Percentiles rank a stretch among this genome's conserved stretches.
Evolutionary conservation across 805 yeast genomes (phyloP).

Genomic region (Barnettozyma californica): DNA sequence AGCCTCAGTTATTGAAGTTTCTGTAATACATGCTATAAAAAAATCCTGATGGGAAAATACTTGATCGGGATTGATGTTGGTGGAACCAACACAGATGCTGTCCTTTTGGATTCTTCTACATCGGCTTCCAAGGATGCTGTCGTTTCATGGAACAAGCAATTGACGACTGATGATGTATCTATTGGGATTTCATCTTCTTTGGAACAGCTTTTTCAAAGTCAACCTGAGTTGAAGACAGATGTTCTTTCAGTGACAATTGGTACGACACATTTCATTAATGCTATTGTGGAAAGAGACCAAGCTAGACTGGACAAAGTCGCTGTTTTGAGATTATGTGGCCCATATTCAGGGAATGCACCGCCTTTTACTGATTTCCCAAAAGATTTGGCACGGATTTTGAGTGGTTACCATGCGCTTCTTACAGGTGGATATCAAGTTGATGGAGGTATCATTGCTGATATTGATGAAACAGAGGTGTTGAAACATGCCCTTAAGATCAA

Average conservation of each 20-base stretch:
- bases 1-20: neutral
- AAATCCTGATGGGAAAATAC: conserved; percentile 12
- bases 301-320: conserved; percentile 40
- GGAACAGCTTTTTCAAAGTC: conserved; percentile 26
- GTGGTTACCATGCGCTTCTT: conserved; percentile 33
- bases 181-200: conserved; percentile 38
- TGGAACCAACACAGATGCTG: conserved; percentile 47
- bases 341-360: conserved; percentile 32
- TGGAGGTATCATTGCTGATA: conserved; percentile 32
- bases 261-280: conserved; percentile 47
- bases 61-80: conserved; percentile 47
- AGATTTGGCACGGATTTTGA: conserved; percentile 30
- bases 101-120: conserved; percentile 34
- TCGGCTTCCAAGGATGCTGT: conserved; percentile 29
- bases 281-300: conserved; percentile 41
- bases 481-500: conserved; percentile 30
- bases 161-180: conserved; percentile 40
- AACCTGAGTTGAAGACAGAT: conserved; percentile 22
- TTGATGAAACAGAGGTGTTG: conserved; percentile 29
- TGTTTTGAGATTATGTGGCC: conserved; percentile 40
- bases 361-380: conserved; percentile 43
- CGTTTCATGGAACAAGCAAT: conserved; percentile 37
- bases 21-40: neutral
- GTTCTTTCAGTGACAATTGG: conserved; percentile 44
- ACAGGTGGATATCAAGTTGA: conserved; percentile 40